Percentiles rank a stretch among this genome's conserved stretches.
Evolutionary conservation across 441 rosid species (phyloP).

Genomic region (Jatropha podagrica): DNA sequence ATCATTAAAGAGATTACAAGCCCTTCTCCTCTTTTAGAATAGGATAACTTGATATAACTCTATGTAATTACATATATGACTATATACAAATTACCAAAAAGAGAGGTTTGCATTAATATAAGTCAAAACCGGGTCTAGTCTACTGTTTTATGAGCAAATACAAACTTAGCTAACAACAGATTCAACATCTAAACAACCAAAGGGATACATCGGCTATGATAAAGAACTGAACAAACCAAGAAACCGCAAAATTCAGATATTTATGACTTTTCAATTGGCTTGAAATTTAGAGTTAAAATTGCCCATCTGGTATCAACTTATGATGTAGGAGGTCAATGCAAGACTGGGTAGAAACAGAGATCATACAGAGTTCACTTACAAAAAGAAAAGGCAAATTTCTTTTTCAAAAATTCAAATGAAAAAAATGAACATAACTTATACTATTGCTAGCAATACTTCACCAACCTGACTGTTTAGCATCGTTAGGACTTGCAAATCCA

Average conservation of each 20-base stretch:
- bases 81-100: neutral
- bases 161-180: neutral
- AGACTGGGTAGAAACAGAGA: conserved; percentile 8
- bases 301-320: conserved; percentile 6
- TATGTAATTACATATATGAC: neutral
- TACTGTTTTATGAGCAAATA: neutral
- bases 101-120: neutral
- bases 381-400: neutral
- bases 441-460: conserved; percentile 1
- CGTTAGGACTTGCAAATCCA: conserved; percentile 70
- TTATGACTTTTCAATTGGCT: neutral
- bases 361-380: neutral
- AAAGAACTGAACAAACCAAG: conserved; percentile 1
- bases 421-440: conserved; percentile 14
- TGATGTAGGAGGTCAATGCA: conserved; percentile 4
- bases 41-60: neutral
- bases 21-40: neutral
- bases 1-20: too few relatives aligned
- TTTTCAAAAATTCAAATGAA: conserved; percentile 16
- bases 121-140: too few relatives aligned
- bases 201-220: neutral
- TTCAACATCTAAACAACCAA: conserved; percentile 5
- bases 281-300: conserved; percentile 7
- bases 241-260: neutral
- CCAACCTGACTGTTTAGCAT: conserved; percentile 63